A percentile compares a stretch with the other conserved stretches of the same genome.
Evolutionary conservation across 306 rosid species (phyloP).

Genomic region (Cucumis melo): DNA sequence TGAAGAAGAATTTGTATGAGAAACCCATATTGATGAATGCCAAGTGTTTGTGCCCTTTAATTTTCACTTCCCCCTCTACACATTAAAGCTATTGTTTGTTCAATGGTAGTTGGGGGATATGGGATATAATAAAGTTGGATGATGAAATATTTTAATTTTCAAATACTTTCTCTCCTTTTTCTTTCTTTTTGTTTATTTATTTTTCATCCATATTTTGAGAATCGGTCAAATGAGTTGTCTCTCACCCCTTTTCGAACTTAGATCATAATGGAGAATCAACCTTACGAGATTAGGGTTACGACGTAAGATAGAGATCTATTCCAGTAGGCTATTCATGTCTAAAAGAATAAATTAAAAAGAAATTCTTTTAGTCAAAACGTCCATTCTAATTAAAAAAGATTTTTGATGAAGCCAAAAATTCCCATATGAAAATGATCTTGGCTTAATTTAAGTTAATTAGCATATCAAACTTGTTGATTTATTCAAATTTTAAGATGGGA

Average conservation of each 20-base stretch:
- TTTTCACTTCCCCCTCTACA: not conserved
- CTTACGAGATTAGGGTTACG: not conserved
- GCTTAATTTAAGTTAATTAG: not conserved
- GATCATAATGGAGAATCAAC: not conserved
- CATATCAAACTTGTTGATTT: not conserved
- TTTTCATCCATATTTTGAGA: not conserved
- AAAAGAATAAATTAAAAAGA: not conserved
- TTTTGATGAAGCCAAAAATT: not conserved
- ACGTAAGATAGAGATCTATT: not conserved
- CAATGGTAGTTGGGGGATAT: conserved; percentile 1
- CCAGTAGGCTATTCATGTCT: not conserved
- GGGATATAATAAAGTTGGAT: not conserved
- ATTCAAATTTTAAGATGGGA: not conserved
- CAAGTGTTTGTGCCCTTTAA: not conserved
- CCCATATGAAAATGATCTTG: not conserved
- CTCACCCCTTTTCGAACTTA: not conserved
- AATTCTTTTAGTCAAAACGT: not conserved
- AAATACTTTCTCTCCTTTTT: not conserved
- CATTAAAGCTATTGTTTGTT: not conserved
- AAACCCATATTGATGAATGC: not conserved
- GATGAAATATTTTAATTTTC: not conserved
- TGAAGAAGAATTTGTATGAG: not conserved
- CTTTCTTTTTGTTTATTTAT: not conserved
- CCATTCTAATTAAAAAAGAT: not conserved
- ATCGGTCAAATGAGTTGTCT: not conserved